Conservation (phyloP, 371 early-diverging fungal species). For the Mortierella sp. region DNA sequence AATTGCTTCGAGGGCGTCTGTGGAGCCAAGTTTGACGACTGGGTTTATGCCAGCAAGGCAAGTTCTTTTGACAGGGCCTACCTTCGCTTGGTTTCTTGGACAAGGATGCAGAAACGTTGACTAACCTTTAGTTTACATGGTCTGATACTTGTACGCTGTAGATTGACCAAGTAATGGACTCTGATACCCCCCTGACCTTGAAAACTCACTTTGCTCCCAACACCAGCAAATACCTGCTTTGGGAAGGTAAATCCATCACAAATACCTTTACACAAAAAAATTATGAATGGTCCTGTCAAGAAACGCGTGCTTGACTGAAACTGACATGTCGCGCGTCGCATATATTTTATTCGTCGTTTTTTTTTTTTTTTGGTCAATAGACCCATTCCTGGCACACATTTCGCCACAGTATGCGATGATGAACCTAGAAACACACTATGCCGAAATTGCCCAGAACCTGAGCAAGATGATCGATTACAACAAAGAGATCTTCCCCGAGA, state of each 20-base stretch:
- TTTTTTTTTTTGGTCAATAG: constrained; percentile 48
- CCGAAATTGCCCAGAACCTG: constrained; percentile 63
- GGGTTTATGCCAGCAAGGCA: constrained; percentile 76
- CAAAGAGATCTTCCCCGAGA: constrained; percentile 71
- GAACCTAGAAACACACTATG: constrained; percentile 78
- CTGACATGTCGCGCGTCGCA: not conserved
- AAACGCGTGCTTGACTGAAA: not conserved
- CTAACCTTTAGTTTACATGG: not conserved
- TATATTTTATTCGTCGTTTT: not conserved
- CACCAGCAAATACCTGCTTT: constrained; percentile 87
- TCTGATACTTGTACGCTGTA: constrained; percentile 11
- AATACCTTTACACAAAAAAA: not conserved
- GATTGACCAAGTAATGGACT: constrained; percentile 68
- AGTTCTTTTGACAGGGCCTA: not conserved
- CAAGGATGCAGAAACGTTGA: not conserved
- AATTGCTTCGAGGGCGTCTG: constrained; percentile 83
- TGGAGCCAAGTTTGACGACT: constrained; percentile 85
- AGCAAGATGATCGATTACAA: constrained; percentile 62
- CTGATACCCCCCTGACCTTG: constrained; percentile 62
- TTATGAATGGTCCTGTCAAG: not conserved
- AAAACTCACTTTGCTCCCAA: constrained; percentile 78
- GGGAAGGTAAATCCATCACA: constrained; percentile 74
- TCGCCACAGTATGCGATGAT: constrained; percentile 81
- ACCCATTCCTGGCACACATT: constrained; percentile 82
- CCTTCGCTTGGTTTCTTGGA: not conserved